Percentiles rank a stretch among this genome's conserved stretches.
Conservation (phyloP, 2,329 filamentous ascomycete species). For the Botryotinia calthae region DNA sequence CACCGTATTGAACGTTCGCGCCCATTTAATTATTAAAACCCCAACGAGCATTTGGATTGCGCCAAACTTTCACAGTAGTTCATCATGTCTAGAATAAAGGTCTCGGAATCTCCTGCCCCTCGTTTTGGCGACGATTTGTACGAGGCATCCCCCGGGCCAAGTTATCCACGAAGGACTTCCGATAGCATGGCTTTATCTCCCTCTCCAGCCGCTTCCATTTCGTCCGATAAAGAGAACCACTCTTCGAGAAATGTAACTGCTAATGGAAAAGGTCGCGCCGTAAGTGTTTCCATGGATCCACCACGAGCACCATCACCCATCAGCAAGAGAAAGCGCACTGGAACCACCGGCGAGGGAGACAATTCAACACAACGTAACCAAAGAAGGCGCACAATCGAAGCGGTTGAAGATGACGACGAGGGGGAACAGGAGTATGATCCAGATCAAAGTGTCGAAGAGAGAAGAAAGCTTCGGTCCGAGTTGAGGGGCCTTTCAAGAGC, state of each 20-base stretch:
- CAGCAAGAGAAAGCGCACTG: constrained; percentile 32
- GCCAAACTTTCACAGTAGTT: constrained; percentile 21
- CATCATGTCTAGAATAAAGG: constrained; percentile 27
- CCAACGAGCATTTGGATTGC: neutral
- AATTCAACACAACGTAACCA: constrained; percentile 26
- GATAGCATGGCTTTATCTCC: constrained; percentile 32
- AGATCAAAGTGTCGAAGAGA: constrained; percentile 73
- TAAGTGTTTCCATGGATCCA: constrained; percentile 40
- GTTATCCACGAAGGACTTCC: constrained; percentile 23
- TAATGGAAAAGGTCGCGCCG: constrained; percentile 45
- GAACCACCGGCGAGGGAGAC: constrained; percentile 27
- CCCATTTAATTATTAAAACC: neutral
- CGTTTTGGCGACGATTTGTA: constrained; percentile 35
- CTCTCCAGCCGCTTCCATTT: constrained; percentile 38
- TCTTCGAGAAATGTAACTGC: constrained; percentile 32
- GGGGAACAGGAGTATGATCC: constrained; percentile 67
- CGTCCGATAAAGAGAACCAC: constrained; percentile 51
- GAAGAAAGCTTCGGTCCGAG: constrained; percentile 66
- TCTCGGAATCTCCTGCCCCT: constrained; percentile 35
- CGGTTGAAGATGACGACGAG: constrained; percentile 36
- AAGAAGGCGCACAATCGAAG: constrained; percentile 36
- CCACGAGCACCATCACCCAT: constrained; percentile 23
- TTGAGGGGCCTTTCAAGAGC: constrained; percentile 65
- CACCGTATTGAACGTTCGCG: neutral
- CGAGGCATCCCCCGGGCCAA: constrained; percentile 35